These are phyloP conservation scores for Xylaria longipes DNA, from an alignment of 495 filamentous ascomycete genomes.

Conservation along the genomic window DNA sequence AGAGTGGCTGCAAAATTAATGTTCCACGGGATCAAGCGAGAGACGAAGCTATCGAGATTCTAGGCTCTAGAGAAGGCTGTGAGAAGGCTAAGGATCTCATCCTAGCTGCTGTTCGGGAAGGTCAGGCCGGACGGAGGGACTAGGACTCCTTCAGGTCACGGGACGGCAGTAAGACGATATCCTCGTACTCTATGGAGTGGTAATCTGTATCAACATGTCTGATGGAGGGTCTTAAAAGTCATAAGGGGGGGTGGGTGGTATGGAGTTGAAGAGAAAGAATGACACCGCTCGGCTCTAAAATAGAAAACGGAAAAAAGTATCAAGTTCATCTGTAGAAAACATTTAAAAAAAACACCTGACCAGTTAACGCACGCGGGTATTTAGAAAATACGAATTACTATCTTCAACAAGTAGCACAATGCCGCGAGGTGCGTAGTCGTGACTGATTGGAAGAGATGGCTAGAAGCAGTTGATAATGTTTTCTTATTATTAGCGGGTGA, in stretches of 20 bases:
- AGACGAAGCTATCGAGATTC: constrained; percentile 86
- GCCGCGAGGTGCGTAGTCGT: neutral
- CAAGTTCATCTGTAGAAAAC: constrained; percentile 9
- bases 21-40: constrained; percentile 81
- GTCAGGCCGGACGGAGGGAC: constrained; percentile 40
- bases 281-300: constrained; percentile 20
- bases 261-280: constrained; percentile 11
- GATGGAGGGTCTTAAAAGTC: constrained; percentile 5
- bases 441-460: neutral
- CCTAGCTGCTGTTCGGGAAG: constrained; percentile 74
- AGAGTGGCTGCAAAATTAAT: constrained; percentile 90
- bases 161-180: neutral
- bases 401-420: neutral
- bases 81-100: constrained; percentile 91
- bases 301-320: constrained; percentile 11
- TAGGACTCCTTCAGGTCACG: constrained; percentile 26
- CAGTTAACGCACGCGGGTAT: neutral
- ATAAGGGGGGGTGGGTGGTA: neutral
- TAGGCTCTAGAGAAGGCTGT: constrained; percentile 76
- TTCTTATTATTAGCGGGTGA: neutral
- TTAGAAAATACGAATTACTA: neutral
- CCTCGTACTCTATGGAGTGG: constrained; percentile 2
- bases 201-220: constrained; percentile 24
- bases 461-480: neutral
- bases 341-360: neutral